Percentiles rank a stretch among this genome's conserved stretches.
These are phyloP conservation scores for Thelonectria olida DNA, from an alignment of 2,329 filamentous ascomycete genomes.

Conservation along the genomic window DNA sequence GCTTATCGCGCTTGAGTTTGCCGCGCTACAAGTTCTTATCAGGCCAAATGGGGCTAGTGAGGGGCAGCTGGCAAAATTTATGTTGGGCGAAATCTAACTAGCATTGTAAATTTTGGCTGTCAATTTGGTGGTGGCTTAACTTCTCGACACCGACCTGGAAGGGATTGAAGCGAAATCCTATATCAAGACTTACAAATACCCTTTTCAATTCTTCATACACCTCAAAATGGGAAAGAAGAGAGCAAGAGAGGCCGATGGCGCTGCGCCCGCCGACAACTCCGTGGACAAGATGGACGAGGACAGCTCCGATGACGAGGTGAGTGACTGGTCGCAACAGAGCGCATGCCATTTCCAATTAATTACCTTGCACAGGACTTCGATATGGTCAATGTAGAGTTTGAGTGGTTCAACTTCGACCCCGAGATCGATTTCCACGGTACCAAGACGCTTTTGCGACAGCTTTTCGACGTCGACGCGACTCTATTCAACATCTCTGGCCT, in stretches of 20 bases:
- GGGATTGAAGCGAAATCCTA: neutral
- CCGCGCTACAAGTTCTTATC: conserved; percentile 35
- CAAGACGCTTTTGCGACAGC: conserved; percentile 87
- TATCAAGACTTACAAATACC: neutral
- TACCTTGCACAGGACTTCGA: conserved; percentile 77
- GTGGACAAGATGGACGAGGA: conserved; percentile 61
- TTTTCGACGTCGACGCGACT: conserved; percentile 87
- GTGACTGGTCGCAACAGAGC: conserved; percentile 25
- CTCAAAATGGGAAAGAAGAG: conserved; percentile 60
- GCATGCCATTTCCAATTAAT: conserved; percentile 24
- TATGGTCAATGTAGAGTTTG: conserved; percentile 94
- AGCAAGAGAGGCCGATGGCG: conserved; percentile 55
- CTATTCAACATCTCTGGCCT: conserved; percentile 89
- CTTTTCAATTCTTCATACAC: neutral
- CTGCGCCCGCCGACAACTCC: conserved; percentile 51
- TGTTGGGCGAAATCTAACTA: conserved; percentile 6
- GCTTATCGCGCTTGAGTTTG: conserved; percentile 35
- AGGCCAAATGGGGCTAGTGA: conserved; percentile 49
- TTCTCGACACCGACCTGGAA: neutral
- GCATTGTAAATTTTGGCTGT: conserved; percentile 22
- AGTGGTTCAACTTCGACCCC: conserved; percentile 96
- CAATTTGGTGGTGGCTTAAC: conserved; percentile 22
- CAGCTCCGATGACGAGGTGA: conserved; percentile 64
- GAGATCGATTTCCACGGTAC: conserved; percentile 94
- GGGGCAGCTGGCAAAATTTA: conserved; percentile 53